A percentile compares a stretch with the other conserved stretches of the same genome.
Evolutionary conservation across 2,329 filamentous ascomycete genomes (phyloP).

Genomic region (Lachnellula suecica): DNA sequence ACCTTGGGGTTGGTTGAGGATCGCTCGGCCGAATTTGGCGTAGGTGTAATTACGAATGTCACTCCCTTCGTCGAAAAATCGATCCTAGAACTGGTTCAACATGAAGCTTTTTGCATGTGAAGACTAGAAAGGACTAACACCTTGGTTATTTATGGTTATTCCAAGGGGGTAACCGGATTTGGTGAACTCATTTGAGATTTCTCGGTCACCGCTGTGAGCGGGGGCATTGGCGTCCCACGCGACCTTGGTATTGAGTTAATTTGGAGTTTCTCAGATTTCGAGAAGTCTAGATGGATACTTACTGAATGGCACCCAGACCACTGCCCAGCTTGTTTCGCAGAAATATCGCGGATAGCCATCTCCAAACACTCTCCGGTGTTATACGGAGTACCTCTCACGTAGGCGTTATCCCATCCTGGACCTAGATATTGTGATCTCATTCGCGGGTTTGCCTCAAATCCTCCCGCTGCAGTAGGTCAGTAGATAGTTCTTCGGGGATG

Average conservation of each 20-base stretch:
- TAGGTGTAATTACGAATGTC: constrained; percentile 69
- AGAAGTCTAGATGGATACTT: background rate
- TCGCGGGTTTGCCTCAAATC: constrained; percentile 60
- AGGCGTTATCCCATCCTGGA: constrained; percentile 60
- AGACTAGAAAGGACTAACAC: constrained; percentile 25
- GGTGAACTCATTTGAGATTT: constrained; percentile 65
- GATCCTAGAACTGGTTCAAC: constrained; percentile 25
- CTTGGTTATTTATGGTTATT: constrained; percentile 60
- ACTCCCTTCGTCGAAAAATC: constrained; percentile 67
- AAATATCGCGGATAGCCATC: constrained; percentile 49
- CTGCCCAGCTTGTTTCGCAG: constrained; percentile 53
- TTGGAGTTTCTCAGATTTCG: background rate
- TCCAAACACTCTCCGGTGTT: constrained; percentile 60
- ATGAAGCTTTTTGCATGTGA: no score
- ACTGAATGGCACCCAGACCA: constrained; percentile 64
- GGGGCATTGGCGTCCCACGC: constrained; percentile 65
- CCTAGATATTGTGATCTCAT: constrained; percentile 55
- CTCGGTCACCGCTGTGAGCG: constrained; percentile 52
- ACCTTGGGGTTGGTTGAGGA: constrained; percentile 56
- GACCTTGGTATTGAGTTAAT: constrained; percentile 20
- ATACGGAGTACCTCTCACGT: constrained; percentile 62
- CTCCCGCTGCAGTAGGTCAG: constrained; percentile 44
- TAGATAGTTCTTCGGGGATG: no score
- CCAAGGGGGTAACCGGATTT: constrained; percentile 69
- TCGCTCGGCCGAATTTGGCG: constrained; percentile 62